These are phyloP conservation scores for Massariosphaeria phaeospora DNA, from an alignment of 495 filamentous ascomycete species.

Conservation along the genomic window DNA sequence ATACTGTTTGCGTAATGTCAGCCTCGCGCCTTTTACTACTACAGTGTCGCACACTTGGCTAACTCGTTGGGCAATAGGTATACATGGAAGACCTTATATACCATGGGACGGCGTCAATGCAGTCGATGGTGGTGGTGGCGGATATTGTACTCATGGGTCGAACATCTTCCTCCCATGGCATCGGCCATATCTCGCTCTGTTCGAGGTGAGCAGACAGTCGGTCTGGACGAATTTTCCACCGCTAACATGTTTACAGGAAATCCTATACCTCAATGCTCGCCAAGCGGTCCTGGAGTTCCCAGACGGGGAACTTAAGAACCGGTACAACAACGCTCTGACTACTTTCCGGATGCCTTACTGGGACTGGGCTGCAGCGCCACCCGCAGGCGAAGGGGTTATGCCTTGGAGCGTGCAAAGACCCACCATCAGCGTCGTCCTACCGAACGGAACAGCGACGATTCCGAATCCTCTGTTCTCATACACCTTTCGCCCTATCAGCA, in stretches of 20 bases:
- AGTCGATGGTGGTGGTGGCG: constrained; percentile 46
- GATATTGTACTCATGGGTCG: constrained; percentile 63
- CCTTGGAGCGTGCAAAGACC: constrained; percentile 47
- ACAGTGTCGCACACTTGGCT: too few species aligned
- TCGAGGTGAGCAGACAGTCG: constrained; percentile 49
- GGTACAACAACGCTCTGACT: constrained; percentile 49
- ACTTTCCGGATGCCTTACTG: constrained; percentile 63
- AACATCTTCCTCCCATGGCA: constrained; percentile 69
- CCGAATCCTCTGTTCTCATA: constrained; percentile 61
- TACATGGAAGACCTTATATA: constrained; percentile 58
- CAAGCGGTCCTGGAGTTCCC: constrained; percentile 53
- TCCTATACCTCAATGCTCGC: constrained; percentile 49
- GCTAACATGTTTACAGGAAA: constrained; percentile 46
- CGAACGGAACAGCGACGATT: constrained; percentile 50
- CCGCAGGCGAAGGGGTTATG: constrained; percentile 45
- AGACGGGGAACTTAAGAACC: constrained; percentile 39
- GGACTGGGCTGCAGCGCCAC: constrained; percentile 59
- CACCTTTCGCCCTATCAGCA: constrained; percentile 52
- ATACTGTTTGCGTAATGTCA: too few species aligned
- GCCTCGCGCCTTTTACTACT: too few species aligned
- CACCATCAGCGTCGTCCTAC: constrained; percentile 49
- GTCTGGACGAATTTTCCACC: neutral
- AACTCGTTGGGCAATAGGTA: constrained; percentile 44
- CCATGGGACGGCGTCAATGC: constrained; percentile 54
- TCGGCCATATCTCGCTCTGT: constrained; percentile 62